Conservation (phyloP, 345 rosid genomes). For the Gossypium australe region DNA sequence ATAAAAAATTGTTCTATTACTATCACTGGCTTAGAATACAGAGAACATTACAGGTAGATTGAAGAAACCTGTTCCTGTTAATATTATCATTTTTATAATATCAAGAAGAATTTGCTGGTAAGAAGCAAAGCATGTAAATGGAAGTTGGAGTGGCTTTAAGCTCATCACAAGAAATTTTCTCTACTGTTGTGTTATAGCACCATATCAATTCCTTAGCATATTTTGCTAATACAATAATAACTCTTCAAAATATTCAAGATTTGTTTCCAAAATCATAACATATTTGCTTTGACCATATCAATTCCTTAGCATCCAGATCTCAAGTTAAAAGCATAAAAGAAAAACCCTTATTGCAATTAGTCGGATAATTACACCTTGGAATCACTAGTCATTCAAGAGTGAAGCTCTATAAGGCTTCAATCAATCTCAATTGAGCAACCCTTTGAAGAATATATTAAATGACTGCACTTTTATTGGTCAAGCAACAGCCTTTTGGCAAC, state of each 20-base stretch:
- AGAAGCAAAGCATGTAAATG: background rate
- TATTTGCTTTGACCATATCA: background rate
- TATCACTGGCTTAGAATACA: background rate
- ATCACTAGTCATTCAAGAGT: background rate
- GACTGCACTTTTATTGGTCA: background rate
- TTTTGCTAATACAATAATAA: background rate
- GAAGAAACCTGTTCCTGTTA: background rate
- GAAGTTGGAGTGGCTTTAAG: background rate
- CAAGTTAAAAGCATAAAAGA: background rate
- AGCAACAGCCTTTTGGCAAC: background rate
- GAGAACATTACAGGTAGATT: background rate
- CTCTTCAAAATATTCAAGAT: background rate
- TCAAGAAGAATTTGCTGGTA: background rate
- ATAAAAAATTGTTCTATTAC: background rate
- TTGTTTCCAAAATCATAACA: background rate
- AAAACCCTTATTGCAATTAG: background rate
- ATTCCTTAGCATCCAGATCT: slow-evolving; percentile 1
- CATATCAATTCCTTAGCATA: background rate
- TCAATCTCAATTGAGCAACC: background rate
- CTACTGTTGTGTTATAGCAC: background rate
- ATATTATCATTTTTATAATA: background rate
- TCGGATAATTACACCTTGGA: background rate
- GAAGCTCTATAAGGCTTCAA: background rate
- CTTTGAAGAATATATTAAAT: background rate
- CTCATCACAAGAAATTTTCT: background rate